A percentile compares a stretch with the other conserved stretches of the same genome.
These are phyloP conservation scores for Capronia epimyces DNA, from an alignment of 2,329 filamentous ascomycete species.

Conservation along the genomic window DNA sequence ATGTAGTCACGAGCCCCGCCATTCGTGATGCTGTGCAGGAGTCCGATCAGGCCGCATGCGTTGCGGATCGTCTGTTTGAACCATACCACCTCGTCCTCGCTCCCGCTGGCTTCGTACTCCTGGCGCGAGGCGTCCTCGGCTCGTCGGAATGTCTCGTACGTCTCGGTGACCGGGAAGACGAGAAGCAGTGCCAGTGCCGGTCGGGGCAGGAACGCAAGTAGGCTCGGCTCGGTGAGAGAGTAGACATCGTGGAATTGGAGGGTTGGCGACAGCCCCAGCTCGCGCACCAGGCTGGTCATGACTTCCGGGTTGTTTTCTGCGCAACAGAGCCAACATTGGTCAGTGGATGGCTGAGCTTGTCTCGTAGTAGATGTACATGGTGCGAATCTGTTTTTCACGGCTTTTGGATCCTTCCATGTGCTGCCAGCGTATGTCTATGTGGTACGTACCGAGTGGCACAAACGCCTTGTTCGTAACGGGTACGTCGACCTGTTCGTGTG, in stretches of 20 bases:
- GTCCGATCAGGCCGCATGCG: slow-evolving; percentile 83
- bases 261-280: slow-evolving; percentile 72
- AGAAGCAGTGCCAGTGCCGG: slow-evolving; percentile 84
- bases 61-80: slow-evolving; percentile 93
- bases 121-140: slow-evolving; percentile 62
- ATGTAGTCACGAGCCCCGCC: slow-evolving; percentile 63
- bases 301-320: slow-evolving; percentile 76
- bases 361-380: too few relatives aligned
- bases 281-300: slow-evolving; percentile 75
- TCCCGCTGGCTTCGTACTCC: slow-evolving; percentile 64
- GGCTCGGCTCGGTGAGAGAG: slow-evolving; percentile 76
- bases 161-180: slow-evolving; percentile 77
- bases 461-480: slow-evolving; percentile 42
- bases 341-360: too few relatives aligned
- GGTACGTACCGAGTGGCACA: slow-evolving; percentile 42
- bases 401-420: too few relatives aligned
- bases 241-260: slow-evolving; percentile 86
- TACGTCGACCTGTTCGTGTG: slow-evolving; percentile 30
- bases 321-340: not conserved
- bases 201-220: slow-evolving; percentile 80
- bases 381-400: too few relatives aligned
- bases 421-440: too few relatives aligned
- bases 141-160: slow-evolving; percentile 70
- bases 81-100: slow-evolving; percentile 75
- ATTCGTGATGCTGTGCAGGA: slow-evolving; percentile 78